Conservation (phyloP, 1,284 basidiomycete species). For the Ceratobasidium sp. region DNA sequence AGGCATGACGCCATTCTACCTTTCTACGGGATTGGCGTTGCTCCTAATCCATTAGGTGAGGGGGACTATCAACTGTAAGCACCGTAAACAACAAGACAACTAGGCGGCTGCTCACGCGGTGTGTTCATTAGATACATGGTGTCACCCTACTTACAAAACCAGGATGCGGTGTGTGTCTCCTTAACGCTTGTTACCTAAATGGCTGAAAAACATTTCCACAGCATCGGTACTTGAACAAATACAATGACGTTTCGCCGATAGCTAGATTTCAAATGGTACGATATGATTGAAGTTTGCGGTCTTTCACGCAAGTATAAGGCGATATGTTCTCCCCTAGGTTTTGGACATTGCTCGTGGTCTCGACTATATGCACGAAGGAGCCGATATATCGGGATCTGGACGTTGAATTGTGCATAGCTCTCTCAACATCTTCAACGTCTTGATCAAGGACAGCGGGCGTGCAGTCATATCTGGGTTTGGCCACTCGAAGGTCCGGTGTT, state of each 20-base stretch:
- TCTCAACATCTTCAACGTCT: constrained; percentile 33
- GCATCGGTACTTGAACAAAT: constrained; percentile 41
- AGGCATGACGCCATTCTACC: constrained; percentile 41
- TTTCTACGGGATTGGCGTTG: constrained; percentile 36
- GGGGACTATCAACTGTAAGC: constrained; percentile 37
- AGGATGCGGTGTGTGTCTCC: background rate
- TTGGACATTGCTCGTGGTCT: constrained; percentile 35
- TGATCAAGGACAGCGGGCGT: constrained; percentile 41
- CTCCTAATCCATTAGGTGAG: no score
- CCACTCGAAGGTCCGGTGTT: constrained; percentile 22
- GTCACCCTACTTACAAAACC: constrained; percentile 23
- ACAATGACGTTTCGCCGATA: background rate
- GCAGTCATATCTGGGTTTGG: constrained; percentile 40
- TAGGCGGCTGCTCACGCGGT: no score
- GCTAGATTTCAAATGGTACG: constrained; percentile 34
- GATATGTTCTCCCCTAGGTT: background rate
- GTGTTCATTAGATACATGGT: constrained; percentile 29
- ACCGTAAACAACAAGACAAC: no score
- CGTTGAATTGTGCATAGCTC: constrained; percentile 31
- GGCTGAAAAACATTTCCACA: background rate
- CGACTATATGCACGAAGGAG: constrained; percentile 22
- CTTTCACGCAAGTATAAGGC: no score
- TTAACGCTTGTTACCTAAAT: no score
- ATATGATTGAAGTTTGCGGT: no score
- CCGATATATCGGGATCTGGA: background rate